Percentiles rank a stretch among this genome's conserved stretches.
Evolutionary conservation across 805 yeast genomes (phyloP).

Genomic region (Dipodascus albidus): DNA sequence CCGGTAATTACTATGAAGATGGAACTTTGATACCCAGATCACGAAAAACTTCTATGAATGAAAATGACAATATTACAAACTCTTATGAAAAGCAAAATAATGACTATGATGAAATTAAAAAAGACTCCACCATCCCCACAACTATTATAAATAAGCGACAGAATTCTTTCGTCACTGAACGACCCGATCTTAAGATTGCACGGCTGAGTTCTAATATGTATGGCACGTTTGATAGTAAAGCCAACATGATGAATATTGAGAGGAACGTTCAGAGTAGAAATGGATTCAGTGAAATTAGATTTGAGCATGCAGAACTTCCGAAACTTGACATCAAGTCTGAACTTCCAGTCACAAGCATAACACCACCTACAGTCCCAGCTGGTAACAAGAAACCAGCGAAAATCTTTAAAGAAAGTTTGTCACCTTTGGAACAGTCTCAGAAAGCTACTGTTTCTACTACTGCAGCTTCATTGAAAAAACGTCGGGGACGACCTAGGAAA

Average conservation of each 20-base stretch:
- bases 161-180: background rate
- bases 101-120: background rate
- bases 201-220: constrained; percentile 1
- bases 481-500: background rate
- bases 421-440: background rate
- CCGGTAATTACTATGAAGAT: constrained; percentile 1
- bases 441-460: background rate
- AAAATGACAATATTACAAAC: background rate
- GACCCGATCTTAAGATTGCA: background rate
- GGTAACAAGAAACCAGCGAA: background rate
- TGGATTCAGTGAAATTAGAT: background rate
- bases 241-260: background rate
- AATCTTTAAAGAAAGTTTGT: background rate
- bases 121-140: background rate
- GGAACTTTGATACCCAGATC: constrained; percentile 1
- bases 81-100: background rate
- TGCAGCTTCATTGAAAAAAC: background rate
- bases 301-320: background rate
- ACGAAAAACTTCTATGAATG: background rate
- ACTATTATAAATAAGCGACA: background rate
- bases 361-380: background rate
- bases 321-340: background rate
- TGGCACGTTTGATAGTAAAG: background rate
- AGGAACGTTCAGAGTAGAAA: background rate
- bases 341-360: background rate